Evolutionary conservation across 768 basidiomycete species (phyloP).

Genomic region (Termitomyces sp.): DNA sequence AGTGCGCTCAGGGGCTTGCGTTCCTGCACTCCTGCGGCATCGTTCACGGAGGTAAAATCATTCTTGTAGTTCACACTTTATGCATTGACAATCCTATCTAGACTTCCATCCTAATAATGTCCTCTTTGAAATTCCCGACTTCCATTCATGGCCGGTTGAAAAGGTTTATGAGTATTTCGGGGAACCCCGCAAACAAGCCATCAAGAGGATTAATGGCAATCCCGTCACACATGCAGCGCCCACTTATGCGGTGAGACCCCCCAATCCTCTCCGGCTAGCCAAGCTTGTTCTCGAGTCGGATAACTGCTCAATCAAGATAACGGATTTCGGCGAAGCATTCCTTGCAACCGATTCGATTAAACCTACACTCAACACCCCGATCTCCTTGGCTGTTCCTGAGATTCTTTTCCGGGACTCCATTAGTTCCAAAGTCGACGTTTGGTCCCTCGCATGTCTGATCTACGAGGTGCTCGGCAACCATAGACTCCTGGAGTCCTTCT

Average conservation of each 20-base stretch:
- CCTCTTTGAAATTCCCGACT: too few species aligned
- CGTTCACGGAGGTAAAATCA: slow-evolving; percentile 63
- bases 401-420: neutral
- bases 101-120: neutral
- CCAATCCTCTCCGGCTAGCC: slow-evolving; percentile 1
- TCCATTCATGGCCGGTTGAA: too few species aligned
- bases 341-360: neutral
- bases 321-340: slow-evolving; percentile 8
- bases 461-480: slow-evolving; percentile 6
- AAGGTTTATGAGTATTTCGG: too few species aligned
- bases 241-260: neutral
- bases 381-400: slow-evolving; percentile 6
- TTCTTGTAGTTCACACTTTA: too few species aligned
- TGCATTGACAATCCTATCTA: too few species aligned
- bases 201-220: neutral
- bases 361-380: neutral
- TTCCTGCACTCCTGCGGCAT: slow-evolving; percentile 54
- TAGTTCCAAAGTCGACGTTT: neutral
- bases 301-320: slow-evolving; percentile 4
- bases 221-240: slow-evolving; percentile 1
- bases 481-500: slow-evolving; percentile 1
- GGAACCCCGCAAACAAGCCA: too few species aligned
- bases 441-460: slow-evolving; percentile 1
- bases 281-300: neutral
- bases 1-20: slow-evolving; percentile 43